Percentiles rank a stretch among this genome's conserved stretches.
Evolutionary conservation across 495 filamentous ascomycete genomes (phyloP).

Genomic region (Neurospora sp.): DNA sequence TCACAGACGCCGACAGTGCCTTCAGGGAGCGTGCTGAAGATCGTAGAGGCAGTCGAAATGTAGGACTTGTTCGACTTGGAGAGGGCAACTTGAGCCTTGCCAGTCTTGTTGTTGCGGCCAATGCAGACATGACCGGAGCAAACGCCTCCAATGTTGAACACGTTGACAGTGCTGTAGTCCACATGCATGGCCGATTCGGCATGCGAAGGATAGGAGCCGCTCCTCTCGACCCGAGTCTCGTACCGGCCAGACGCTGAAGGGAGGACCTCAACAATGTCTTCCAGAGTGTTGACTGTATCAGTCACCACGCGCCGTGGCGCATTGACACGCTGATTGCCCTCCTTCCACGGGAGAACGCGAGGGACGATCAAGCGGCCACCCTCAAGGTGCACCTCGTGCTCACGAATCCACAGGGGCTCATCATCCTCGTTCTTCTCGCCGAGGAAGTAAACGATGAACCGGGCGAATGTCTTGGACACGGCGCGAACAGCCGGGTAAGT

Average conservation of each 20-base stretch:
- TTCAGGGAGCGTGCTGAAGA: neutral
- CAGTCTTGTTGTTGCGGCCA: conserved; percentile 17
- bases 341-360: conserved; percentile 29
- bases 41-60: neutral
- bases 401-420: conserved; percentile 19
- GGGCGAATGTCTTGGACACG: conserved; percentile 19
- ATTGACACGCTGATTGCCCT: conserved; percentile 28
- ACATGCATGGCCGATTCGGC: conserved; percentile 18
- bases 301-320: conserved; percentile 27
- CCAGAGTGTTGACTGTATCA: conserved; percentile 20
- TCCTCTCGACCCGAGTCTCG: conserved; percentile 4
- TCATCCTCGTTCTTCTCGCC: neutral
- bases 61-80: conserved; percentile 24
- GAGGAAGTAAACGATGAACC: conserved; percentile 7
- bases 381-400: conserved; percentile 30
- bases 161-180: conserved; percentile 27
- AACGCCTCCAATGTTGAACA: conserved; percentile 8
- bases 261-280: conserved; percentile 17
- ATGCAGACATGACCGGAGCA: conserved; percentile 19
- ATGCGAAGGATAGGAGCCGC: neutral
- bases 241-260: conserved; percentile 7
- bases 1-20: neutral
- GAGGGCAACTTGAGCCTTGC: conserved; percentile 18
- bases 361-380: conserved; percentile 23
- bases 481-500: conserved; percentile 1